These are phyloP conservation scores for Starmerella scarabaei DNA, from an alignment of 805 yeast genomes.

Conservation along the genomic window DNA sequence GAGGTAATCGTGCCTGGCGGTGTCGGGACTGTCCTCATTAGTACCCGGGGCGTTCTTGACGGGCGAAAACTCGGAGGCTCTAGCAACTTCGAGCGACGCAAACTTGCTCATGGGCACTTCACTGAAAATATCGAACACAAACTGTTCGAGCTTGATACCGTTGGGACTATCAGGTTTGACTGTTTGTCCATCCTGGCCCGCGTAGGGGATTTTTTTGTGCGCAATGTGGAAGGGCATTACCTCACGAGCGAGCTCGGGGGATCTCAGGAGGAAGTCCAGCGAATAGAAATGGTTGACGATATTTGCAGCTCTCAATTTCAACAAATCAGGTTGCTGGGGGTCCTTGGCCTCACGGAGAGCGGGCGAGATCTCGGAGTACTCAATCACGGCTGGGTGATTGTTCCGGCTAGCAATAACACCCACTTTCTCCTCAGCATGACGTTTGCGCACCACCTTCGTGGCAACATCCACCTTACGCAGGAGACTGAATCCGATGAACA, in stretches of 20 bases:
- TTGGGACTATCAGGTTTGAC: constrained; percentile 63
- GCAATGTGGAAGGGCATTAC: constrained; percentile 89
- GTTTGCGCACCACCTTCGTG: constrained; percentile 88
- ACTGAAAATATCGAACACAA: constrained; percentile 91
- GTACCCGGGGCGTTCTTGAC: constrained; percentile 82
- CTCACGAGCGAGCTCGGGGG: constrained; percentile 45
- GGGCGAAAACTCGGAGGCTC: constrained; percentile 82
- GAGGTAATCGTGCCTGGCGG: constrained; percentile 57
- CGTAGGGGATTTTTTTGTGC: constrained; percentile 64
- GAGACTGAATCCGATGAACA: constrained; percentile 74
- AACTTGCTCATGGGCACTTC: constrained; percentile 55
- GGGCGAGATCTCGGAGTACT: constrained; percentile 75
- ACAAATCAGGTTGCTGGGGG: constrained; percentile 36
- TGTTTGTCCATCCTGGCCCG: constrained; percentile 37
- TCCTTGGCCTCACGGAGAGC: constrained; percentile 61
- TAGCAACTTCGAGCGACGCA: constrained; percentile 84
- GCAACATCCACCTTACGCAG: constrained; percentile 57
- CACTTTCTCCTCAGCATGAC: constrained; percentile 75
- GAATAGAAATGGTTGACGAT: constrained; percentile 94
- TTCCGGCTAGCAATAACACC: constrained; percentile 66
- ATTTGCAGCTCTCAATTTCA: constrained; percentile 83
- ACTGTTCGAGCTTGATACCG: constrained; percentile 91
- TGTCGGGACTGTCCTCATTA: constrained; percentile 70
- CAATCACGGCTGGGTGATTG: constrained; percentile 75
- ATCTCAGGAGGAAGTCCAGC: constrained; percentile 49